Base-by-base conservation (phyloP, 2,329 filamentous ascomycete species). In the Fusarium bactridioides region DNA sequence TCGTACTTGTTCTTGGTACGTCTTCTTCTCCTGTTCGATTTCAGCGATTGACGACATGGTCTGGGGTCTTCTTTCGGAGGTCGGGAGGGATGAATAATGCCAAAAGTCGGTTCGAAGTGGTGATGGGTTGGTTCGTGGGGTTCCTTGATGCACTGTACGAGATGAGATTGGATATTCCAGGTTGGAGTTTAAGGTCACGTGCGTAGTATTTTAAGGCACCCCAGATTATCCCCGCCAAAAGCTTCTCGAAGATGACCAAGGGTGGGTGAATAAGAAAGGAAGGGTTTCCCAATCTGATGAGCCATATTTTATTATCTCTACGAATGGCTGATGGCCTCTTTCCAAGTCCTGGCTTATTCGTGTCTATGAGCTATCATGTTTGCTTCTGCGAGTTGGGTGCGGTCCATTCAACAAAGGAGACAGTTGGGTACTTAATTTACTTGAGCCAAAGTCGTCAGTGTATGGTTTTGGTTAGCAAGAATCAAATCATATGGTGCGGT, bases 1-100 rank as follows among this genome's bases (percentile, higher is more conserved):
- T 69, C 83, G 64, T 74, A 89, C 88, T 83, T 90, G 88, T 76
- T 89, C 87, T 79, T 87, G 84, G 75, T 87, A 90, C 69, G 85
- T 83, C 77, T 84, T 83, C 76, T 84, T 85, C 74, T 90, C 88
- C 43, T 84, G 83, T 74, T 89, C 84, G 62, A 88, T 81, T 69
- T 81, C 82, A 50, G 82, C 79, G 41, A 82, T 63, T 21, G 77
- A 73, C 19, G 79, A 79, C 77, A 81, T 83, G 51, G 13, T 23
- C 62, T 15, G 18, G 19, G 25, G 25, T 16, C 31, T 29, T 51
- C 12, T 44, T 15, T 44, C 11, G 50, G 53, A n/a, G n/a, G 11
- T 33, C 27, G 54, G 48, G n/a, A 41, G 29, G 27, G 23, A 16
- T 41, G 41, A 31, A 45, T 25, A 33, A 47, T 61, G 35, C 48